Conservation (phyloP, 352 stramenopile genomes). For the Thraustochytrium striatum region DNA sequence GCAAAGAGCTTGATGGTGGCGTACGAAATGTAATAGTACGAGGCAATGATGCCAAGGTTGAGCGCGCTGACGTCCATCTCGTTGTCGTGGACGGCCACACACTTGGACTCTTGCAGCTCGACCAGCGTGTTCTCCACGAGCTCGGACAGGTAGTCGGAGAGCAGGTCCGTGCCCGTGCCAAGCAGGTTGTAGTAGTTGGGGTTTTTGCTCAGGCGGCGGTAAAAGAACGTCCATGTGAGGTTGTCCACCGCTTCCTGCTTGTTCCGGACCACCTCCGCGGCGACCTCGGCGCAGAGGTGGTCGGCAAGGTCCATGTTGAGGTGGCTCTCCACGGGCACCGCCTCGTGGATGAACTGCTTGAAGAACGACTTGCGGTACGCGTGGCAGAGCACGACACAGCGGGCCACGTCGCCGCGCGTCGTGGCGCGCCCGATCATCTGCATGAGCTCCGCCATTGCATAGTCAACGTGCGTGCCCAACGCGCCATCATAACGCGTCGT, state of each 20-base stretch:
- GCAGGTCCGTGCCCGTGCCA: constrained; percentile 75
- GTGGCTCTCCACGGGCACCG: constrained; percentile 96
- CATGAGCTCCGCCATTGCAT: constrained; percentile 91
- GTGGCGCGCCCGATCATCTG: constrained; percentile 89
- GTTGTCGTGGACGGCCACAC: constrained; percentile 85
- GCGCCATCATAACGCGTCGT: constrained; percentile 94
- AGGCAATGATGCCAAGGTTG: constrained; percentile 98
- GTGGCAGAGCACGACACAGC: constrained; percentile 93
- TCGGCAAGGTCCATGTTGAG: constrained; percentile 96
- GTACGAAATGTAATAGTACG: constrained; percentile 99
- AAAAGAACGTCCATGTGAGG: constrained; percentile 99
- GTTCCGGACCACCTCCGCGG: constrained; percentile 94
- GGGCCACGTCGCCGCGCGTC: constrained; percentile 64
- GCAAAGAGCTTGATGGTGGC: constrained; percentile 98
- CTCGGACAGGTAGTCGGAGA: constrained; percentile 97
- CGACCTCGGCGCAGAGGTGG: constrained; percentile 97
- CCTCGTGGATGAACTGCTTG: constrained; percentile 98
- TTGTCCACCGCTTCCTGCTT: constrained; percentile 99
- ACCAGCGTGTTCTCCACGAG: constrained; percentile 94
- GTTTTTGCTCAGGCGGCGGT: constrained; percentile 96
- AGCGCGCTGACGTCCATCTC: constrained; percentile 72
- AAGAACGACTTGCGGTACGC: constrained; percentile 96
- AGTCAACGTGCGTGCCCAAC: constrained; percentile 92
- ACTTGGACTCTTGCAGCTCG: constrained; percentile 92
- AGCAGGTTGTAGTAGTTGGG: constrained; percentile 99